Conservation (phyloP, 768 basidiomycete species). For the Baorangia bicolor region DNA sequence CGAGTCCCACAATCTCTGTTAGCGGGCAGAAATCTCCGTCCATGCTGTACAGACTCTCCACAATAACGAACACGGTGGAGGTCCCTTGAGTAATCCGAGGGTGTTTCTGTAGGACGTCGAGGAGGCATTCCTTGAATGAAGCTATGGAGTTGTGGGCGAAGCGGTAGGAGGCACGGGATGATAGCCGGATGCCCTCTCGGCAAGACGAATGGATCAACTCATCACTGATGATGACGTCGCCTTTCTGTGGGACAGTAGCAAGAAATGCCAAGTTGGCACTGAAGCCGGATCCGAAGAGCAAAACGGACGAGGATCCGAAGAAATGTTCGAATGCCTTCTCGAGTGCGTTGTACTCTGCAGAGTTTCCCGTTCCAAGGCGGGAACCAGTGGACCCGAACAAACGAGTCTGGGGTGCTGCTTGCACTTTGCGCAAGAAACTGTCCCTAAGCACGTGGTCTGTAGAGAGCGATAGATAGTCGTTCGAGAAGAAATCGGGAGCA, state of each 20-base stretch:
- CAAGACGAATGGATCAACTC: slow-evolving; percentile 52
- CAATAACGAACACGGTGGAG: slow-evolving; percentile 43
- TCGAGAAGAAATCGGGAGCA: slow-evolving; percentile 42
- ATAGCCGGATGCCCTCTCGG: slow-evolving; percentile 50
- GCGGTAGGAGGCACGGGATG: slow-evolving; percentile 25
- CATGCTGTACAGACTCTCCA: slow-evolving; percentile 62
- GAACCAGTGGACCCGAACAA: slow-evolving; percentile 52
- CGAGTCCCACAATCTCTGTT: slow-evolving; percentile 37
- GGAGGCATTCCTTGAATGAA: slow-evolving; percentile 33
- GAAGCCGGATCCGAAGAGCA: slow-evolving; percentile 54
- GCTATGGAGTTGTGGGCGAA: slow-evolving; percentile 50
- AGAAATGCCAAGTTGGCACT: slow-evolving; percentile 54
- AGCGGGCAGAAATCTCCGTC: slow-evolving; percentile 56
- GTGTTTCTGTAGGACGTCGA: slow-evolving; percentile 23
- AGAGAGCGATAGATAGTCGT: slow-evolving; percentile 51
- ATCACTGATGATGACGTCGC: slow-evolving; percentile 53
- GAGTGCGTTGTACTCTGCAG: slow-evolving; percentile 10
- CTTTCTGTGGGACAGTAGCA: slow-evolving; percentile 40
- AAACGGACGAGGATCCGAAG: slow-evolving; percentile 37
- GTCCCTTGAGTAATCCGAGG: slow-evolving; percentile 24
- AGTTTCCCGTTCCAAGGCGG: slow-evolving; percentile 45
- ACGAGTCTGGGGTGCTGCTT: slow-evolving; percentile 13
- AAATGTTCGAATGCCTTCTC: slow-evolving; percentile 11
- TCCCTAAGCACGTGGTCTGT: slow-evolving; percentile 33
- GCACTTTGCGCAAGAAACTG: slow-evolving; percentile 30